Evolutionary conservation across 2,329 filamentous ascomycete species (phyloP), one percentile per base, ranked within the genome.

Genomic region (Escovopsis weberi): DNA sequence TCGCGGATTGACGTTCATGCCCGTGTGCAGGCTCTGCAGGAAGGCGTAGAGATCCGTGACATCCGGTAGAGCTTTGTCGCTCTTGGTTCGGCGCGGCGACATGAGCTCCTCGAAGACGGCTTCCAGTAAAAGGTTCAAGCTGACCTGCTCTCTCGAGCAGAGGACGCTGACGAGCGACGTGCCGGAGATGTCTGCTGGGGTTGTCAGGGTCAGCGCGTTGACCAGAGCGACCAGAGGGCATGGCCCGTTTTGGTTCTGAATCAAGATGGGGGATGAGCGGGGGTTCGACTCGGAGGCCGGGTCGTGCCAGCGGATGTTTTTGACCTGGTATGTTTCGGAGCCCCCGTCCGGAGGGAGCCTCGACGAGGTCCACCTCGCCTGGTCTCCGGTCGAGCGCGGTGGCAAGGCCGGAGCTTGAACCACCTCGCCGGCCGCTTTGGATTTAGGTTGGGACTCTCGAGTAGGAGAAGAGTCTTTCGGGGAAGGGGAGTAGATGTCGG

Each of bases 1-100:
- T 18, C 83, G 78, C 2, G 91, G 91, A 50, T 98, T 98, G 44
- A 96, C 89, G 54, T 96, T 98, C 85, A 98, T 94, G 33, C 91
- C 91, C 0, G 88, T 96, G 52, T 95, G 86, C 2, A 98, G 66
- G 37, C 85, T 84, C 44, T 91, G 76, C 2, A 98, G 67, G 55
- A 98, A 98, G 6, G 74, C 71, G 58, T 94, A 94, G 1, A 98
- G 69, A 45, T 94, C 88, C 33, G 80, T 75, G 9, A 96, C 82
- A 57, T 96, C 91, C 0, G 89, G 89, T 23, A 96, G 63, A 12
- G 77, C 66, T 1, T 71, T 72, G 32, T 80, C 75, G 2, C 66
- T 61, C 39, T 75, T 74, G 0, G 75, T 79, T 41, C 82, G 69
- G 41, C 82, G 65, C 8, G 78, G 77, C 3, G 85, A 88, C 67